Evolutionary conservation across 371 early-diverging fungal genomes (phyloP).

Genomic region (Sporodiniella umbellata): DNA sequence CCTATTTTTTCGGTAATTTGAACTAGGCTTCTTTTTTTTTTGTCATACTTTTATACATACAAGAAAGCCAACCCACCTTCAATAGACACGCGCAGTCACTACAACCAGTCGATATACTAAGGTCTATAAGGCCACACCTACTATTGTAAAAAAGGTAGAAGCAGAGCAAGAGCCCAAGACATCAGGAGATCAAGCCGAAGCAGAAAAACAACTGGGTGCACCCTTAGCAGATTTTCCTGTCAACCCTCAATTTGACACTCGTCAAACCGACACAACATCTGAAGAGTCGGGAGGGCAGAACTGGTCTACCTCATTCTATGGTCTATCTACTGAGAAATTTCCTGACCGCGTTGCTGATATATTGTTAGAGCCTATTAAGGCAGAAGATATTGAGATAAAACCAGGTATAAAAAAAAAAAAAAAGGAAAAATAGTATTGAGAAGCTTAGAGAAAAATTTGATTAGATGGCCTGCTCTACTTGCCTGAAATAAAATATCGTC

Average conservation of each 20-base stretch:
- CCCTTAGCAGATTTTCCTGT: constrained; percentile 9
- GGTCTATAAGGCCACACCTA: constrained; percentile 1
- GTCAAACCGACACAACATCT: too few relatives aligned
- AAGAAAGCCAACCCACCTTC: too few relatives aligned
- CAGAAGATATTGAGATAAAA: constrained; percentile 87
- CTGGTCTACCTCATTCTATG: constrained; percentile 76
- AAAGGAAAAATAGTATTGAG: not conserved
- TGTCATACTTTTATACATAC: not conserved
- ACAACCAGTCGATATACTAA: constrained; percentile 13
- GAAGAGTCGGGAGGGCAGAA: constrained; percentile 33
- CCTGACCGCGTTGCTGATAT: constrained; percentile 66
- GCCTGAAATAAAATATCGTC: constrained; percentile 96
- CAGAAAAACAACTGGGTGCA: not conserved
- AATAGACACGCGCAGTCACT: constrained; percentile 10
- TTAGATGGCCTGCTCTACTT: constrained; percentile 89
- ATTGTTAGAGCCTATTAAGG: constrained; percentile 68
- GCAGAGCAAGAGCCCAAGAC: not conserved
- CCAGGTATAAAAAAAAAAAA: constrained; percentile 60
- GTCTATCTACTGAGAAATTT: constrained; percentile 74
- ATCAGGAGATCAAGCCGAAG: not conserved
- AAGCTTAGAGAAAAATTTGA: not conserved
- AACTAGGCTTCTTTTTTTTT: not conserved
- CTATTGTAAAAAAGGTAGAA: not conserved
- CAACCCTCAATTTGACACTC: constrained; percentile 17
- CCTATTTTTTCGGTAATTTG: constrained; percentile 1